Conservation (phyloP, 1,284 basidiomycete genomes). For the Sphaerobolus stellatus region DNA sequence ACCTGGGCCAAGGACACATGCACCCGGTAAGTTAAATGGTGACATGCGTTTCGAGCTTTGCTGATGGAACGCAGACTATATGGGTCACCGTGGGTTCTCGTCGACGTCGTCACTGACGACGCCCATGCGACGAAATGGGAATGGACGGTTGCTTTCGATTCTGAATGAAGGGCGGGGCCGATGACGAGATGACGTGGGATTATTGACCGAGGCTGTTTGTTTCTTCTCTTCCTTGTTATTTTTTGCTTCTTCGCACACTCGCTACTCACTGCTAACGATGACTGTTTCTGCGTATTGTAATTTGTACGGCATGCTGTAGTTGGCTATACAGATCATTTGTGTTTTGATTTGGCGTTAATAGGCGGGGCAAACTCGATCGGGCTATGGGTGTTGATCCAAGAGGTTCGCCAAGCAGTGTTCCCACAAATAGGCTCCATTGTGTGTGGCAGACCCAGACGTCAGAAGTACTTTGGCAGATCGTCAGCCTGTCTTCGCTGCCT, state of each 20-base stretch:
- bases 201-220: neutral
- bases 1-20: neutral
- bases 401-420: too few relatives aligned
- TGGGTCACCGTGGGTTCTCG: neutral
- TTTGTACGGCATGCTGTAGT: slow-evolving; percentile 11
- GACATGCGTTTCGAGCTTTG: neutral
- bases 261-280: too few relatives aligned
- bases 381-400: too few relatives aligned
- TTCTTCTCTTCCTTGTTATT: neutral
- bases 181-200: neutral
- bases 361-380: too few relatives aligned
- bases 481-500: too few relatives aligned
- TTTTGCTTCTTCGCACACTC: slow-evolving; percentile 2
- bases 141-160: slow-evolving; percentile 8
- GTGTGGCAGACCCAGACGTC: too few relatives aligned
- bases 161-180: slow-evolving; percentile 2
- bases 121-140: neutral
- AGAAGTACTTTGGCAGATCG: too few relatives aligned
- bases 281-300: slow-evolving; percentile 3
- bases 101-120: neutral
- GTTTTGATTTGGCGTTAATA: too few relatives aligned
- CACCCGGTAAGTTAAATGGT: neutral
- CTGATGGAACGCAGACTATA: neutral
- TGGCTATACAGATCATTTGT: slow-evolving; percentile 7
- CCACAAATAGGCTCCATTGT: too few relatives aligned